Evolutionary conservation across 2,329 filamentous ascomycete genomes (phyloP).

Genomic region (Thelonectria blattea): DNA sequence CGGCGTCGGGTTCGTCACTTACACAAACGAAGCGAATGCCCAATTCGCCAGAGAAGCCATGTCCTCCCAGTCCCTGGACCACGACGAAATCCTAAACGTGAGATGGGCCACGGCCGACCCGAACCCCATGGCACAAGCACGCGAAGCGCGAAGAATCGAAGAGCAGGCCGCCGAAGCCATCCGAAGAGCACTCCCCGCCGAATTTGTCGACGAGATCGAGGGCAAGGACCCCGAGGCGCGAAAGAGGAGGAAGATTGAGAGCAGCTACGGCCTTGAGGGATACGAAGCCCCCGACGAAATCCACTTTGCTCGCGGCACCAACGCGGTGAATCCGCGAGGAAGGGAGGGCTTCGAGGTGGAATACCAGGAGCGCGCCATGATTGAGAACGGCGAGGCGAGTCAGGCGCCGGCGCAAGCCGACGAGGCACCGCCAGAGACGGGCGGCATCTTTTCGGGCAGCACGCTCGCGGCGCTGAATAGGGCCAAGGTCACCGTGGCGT

Average conservation of each 20-base stretch:
- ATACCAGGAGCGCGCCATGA: conserved; percentile 64
- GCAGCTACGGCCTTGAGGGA: conserved; percentile 84
- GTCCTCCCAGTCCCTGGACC: conserved; percentile 91
- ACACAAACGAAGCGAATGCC: conserved; percentile 85
- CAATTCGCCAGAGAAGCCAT: conserved; percentile 95
- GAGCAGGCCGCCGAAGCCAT: conserved; percentile 97
- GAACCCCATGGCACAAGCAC: conserved; percentile 91
- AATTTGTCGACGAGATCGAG: conserved; percentile 93
- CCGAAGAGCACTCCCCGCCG: conserved; percentile 81
- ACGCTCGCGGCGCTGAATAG: conserved; percentile 80
- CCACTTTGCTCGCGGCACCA: conserved; percentile 83
- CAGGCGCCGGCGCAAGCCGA: conserved; percentile 37
- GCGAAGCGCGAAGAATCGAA: conserved; percentile 86
- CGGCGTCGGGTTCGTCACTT: conserved; percentile 95
- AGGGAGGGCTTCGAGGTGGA: conserved; percentile 68
- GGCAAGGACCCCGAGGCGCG: conserved; percentile 85
- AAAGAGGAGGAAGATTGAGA: conserved; percentile 89
- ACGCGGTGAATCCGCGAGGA: conserved; percentile 66
- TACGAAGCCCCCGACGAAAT: conserved; percentile 95
- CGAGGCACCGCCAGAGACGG: conserved; percentile 45
- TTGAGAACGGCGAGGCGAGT: conserved; percentile 60
- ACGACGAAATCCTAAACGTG: conserved; percentile 92
- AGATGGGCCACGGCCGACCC: conserved; percentile 97
- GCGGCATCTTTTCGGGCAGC: conserved; percentile 80
- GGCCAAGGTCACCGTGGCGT: conserved; percentile 59